Conservation (phyloP, 805 yeast species). For the Myxozyma neotropica region DNA sequence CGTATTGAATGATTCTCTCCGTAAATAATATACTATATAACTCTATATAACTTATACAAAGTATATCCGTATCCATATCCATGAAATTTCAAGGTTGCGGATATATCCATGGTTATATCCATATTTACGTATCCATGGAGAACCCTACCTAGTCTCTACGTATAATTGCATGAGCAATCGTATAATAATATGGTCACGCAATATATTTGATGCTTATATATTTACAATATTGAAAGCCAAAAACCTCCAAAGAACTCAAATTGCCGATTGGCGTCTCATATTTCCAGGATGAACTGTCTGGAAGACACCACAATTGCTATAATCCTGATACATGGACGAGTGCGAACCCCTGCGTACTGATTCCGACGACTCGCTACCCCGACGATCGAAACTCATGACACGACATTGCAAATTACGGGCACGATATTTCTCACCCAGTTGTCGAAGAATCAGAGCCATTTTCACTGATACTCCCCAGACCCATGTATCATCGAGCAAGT, state of each 20-base stretch:
- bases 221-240: not conserved
- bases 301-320: not conserved
- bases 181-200: too few species aligned
- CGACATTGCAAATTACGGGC: conserved; percentile 14
- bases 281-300: not conserved
- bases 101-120: too few species aligned
- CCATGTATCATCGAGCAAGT: conserved; percentile 14
- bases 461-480: conserved; percentile 21
- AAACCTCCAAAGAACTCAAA: not conserved
- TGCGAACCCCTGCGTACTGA: not conserved
- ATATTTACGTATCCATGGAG: too few species aligned
- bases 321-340: not conserved
- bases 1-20: too few species aligned
- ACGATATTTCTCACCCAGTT: conserved; percentile 16
- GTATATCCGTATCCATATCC: too few species aligned
- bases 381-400: conserved; percentile 10
- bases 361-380: conserved; percentile 1
- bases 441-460: conserved; percentile 16
- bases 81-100: too few species aligned
- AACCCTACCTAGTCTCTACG: too few species aligned
- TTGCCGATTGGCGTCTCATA: not conserved
- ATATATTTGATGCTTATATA: too few species aligned
- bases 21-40: too few species aligned
- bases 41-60: too few species aligned
- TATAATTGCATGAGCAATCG: too few species aligned